Base-by-base conservation (phyloP, 495 filamentous ascomycete genomes). In the Letharia columbiana region DNA sequence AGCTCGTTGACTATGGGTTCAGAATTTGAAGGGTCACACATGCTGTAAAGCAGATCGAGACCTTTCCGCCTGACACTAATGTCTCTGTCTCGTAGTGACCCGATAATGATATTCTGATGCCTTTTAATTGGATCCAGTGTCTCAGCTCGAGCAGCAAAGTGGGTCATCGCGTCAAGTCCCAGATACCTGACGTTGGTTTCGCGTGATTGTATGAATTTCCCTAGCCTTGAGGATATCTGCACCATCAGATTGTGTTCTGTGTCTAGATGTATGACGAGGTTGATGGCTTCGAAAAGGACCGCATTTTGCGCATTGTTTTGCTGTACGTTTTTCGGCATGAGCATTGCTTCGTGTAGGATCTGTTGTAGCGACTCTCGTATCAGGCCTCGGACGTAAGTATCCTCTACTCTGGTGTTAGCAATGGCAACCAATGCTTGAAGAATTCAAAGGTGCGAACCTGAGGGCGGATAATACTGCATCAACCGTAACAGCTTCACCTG, bases 241-340 rank as follows among this genome's bases (percentile, higher is more conserved):
- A 96, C 87, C 93, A 98, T 98, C 56, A 99, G 79, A 31, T 86
- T 87, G 68, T 92, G 91, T 72, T 99, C 95, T 8, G 93, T 96
- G 69, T 98, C 95, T n/a, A 99, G 86, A 69, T 98, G 95, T 64
- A 99, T 99, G 66, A 96, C 92, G 62, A 99, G 87, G 73, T 98
- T 97, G 76, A 99, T 98, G 59, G 92, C 95, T 79, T 99, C 95
- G 69, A 99, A 99, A 1, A 99, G 83, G 37, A 99, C 91, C 1
- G 95, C 95, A 71, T 99, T 98, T 72, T 98, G 95, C 1, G 95
- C 95, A 77, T 99, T 99, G 74, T 99, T 99, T 74, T 99, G 94
- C 77, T 99, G 95, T 20, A 98, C 95, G 69, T 99, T 98, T 78
- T 98, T 99, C 17, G 91, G 93, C 71, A 91, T 90, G 69, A 96